phyloP scores from a whole-genome alignment of 768 basidiomycete genomes.

The Fomitopsis pulvina region DNA sequence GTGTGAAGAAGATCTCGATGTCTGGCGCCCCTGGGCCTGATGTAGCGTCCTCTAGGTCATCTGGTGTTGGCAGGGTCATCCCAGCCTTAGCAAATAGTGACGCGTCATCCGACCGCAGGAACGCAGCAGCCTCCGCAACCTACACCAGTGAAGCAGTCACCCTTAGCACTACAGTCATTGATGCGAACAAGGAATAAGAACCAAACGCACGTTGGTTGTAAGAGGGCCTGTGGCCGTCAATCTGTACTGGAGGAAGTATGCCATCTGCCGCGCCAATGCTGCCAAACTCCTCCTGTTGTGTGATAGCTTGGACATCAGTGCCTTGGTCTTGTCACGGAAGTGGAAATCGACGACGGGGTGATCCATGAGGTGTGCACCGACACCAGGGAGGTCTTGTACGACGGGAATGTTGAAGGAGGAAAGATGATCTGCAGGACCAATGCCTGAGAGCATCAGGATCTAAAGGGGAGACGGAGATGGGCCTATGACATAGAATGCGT shows the following conservation, averaged over 20 bases:
- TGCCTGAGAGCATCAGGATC: conserved; percentile 68
- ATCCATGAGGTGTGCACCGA: conserved; percentile 69
- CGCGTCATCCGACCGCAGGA: conserved; percentile 44
- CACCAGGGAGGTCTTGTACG: conserved; percentile 60
- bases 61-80: background rate
- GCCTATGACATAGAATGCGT: no score
- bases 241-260: conserved; percentile 33
- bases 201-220: conserved; percentile 40
- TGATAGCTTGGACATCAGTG: conserved; percentile 17
- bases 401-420: conserved; percentile 44
- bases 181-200: background rate
- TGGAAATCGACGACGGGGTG: conserved; percentile 51
- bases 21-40: conserved; percentile 29
- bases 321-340: conserved; percentile 44
- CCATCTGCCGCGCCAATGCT: conserved; percentile 7
- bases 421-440: conserved; percentile 63
- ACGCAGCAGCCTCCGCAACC: conserved; percentile 44
- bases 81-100: conserved; percentile 31
- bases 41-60: conserved; percentile 22
- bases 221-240: conserved; percentile 42
- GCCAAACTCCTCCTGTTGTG: background rate
- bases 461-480: conserved; percentile 21
- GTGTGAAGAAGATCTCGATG: conserved; percentile 26
- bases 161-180: background rate
- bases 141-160: conserved; percentile 5